These are phyloP conservation scores for Lagenidium sp. DNA, from an alignment of 352 stramenopile genomes.

Conservation along the genomic window DNA sequence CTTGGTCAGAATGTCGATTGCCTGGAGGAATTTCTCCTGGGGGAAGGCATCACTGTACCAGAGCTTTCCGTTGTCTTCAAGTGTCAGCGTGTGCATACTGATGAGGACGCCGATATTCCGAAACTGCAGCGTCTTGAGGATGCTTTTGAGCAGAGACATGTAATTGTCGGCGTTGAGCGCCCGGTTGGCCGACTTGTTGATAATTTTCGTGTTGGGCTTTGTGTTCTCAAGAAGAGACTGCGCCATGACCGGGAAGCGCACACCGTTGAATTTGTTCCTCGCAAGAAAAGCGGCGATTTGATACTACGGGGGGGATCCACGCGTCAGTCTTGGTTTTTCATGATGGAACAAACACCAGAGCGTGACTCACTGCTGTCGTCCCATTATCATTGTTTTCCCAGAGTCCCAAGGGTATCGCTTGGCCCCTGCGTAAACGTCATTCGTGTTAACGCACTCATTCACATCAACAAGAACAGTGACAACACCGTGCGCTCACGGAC, in stretches of 20 bases:
- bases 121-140: constrained; percentile 29
- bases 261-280: constrained; percentile 66
- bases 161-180: constrained; percentile 33
- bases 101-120: constrained; percentile 35
- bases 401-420: constrained; percentile 9
- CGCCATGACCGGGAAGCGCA: constrained; percentile 55
- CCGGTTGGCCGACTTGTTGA: constrained; percentile 44
- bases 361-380: too few relatives aligned
- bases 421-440: neutral
- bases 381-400: constrained; percentile 54
- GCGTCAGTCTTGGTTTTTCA: too few relatives aligned
- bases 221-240: constrained; percentile 50
- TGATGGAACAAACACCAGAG: too few relatives aligned
- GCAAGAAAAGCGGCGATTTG: constrained; percentile 58
- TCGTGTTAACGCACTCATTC: neutral
- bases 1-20: constrained; percentile 27
- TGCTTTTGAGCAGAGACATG: constrained; percentile 28
- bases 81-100: constrained; percentile 28
- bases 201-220: constrained; percentile 16
- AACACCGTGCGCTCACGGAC: too few relatives aligned
- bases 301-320: too few relatives aligned
- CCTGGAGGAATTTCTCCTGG: constrained; percentile 16
- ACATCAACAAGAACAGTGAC: too few relatives aligned
- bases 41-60: constrained; percentile 24
- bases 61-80: constrained; percentile 17